Evolutionary conservation across 805 yeast genomes (phyloP).

Genomic region (Scheffersomyces lignosus): DNA sequence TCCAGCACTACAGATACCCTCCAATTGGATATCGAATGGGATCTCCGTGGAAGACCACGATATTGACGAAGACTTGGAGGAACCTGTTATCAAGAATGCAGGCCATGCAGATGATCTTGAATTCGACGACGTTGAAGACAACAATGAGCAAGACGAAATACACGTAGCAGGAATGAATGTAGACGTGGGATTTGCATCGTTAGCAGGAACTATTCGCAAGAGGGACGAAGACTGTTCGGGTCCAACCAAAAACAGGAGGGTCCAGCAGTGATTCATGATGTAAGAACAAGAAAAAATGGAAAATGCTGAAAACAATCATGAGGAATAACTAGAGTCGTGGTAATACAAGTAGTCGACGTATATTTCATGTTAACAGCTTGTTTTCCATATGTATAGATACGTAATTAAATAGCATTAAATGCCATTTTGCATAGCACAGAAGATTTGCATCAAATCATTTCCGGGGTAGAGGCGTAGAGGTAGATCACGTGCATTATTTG

Average conservation of each 20-base stretch:
- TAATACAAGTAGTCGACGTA: too few relatives aligned
- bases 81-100: constrained; percentile 16
- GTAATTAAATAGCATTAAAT: too few relatives aligned
- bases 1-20: constrained; percentile 23
- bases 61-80: neutral
- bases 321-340: too few relatives aligned
- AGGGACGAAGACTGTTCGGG: constrained; percentile 21
- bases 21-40: constrained; percentile 18
- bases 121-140: constrained; percentile 14
- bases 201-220: constrained; percentile 34
- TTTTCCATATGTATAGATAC: too few relatives aligned
- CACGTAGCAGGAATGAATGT: constrained; percentile 44
- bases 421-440: too few relatives aligned
- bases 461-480: too few relatives aligned
- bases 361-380: too few relatives aligned
- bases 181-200: constrained; percentile 36
- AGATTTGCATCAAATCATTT: too few relatives aligned
- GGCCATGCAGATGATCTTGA: constrained; percentile 43
- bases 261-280: constrained; percentile 3
- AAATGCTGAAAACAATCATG: too few relatives aligned
- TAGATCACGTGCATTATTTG: too few relatives aligned
- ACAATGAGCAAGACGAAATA: constrained; percentile 13
- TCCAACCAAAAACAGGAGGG: constrained; percentile 9
- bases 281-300: too few relatives aligned
- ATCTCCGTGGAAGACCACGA: constrained; percentile 5